Conservation (phyloP, 495 filamentous ascomycete genomes). For the Acidomyces sp. region DNA sequence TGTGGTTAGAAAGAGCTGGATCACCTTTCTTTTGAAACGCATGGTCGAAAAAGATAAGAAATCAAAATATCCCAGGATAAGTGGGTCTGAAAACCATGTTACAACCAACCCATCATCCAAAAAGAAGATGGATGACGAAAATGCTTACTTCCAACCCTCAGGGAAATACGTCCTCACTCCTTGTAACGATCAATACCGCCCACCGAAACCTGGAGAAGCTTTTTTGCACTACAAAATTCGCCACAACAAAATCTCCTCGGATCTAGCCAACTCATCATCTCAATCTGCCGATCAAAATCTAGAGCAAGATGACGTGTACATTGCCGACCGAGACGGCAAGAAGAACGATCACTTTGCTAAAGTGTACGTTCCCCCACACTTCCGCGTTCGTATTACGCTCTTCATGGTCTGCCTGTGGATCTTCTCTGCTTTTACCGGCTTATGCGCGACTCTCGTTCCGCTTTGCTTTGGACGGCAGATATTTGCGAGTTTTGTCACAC, state of each 20-base stretch:
- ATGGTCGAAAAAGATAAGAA: slow-evolving; percentile 36
- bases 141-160: slow-evolving; percentile 48
- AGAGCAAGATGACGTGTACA: slow-evolving; percentile 46
- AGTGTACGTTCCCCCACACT: slow-evolving; percentile 82
- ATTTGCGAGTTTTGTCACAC: slow-evolving; percentile 54
- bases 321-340: slow-evolving; percentile 42
- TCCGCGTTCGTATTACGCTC: slow-evolving; percentile 62
- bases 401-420: slow-evolving; percentile 88
- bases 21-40: slow-evolving; percentile 33
- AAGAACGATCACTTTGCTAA: slow-evolving; percentile 55
- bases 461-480: slow-evolving; percentile 70
- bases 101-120: not conserved
- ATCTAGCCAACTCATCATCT: not conserved
- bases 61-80: too few relatives aligned
- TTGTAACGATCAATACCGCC: slow-evolving; percentile 83
- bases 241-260: too few relatives aligned
- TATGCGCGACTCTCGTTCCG: slow-evolving; percentile 71
- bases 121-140: not conserved
- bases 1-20: slow-evolving; percentile 44
- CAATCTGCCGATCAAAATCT: slow-evolving; percentile 47
- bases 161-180: slow-evolving; percentile 85
- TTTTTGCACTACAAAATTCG: slow-evolving; percentile 73
- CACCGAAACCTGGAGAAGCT: slow-evolving; percentile 66
- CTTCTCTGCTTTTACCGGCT: slow-evolving; percentile 86
- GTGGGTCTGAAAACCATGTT: too few relatives aligned